phyloP scores from a whole-genome alignment of 2,329 filamentous ascomycete genomes.

The Neonectria neomacrospora region DNA sequence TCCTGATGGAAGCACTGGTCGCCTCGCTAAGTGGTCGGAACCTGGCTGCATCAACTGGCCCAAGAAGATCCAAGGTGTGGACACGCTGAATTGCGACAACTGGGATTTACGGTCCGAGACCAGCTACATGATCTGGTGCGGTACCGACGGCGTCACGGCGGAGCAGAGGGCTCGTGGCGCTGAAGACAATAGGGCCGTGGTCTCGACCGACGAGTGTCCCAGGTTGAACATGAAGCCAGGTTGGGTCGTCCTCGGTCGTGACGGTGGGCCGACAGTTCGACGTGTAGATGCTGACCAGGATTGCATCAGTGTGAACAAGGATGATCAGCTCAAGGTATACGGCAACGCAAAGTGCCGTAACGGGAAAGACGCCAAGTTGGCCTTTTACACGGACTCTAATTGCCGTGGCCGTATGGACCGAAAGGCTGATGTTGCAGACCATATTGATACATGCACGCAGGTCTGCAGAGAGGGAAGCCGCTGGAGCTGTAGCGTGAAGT shows the following conservation, averaged over 20 bases:
- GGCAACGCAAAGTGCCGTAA: conserved; percentile 1
- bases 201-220: conserved; percentile 2
- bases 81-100: conserved; percentile 12
- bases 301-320: background rate
- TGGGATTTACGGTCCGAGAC: conserved; percentile 1
- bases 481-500: background rate
- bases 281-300: conserved; percentile 6
- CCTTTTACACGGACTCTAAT: background rate
- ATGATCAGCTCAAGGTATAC: conserved; percentile 3
- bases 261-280: background rate
- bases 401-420: background rate
- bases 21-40: conserved; percentile 1
- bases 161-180: background rate
- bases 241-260: conserved; percentile 3
- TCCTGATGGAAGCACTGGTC: background rate
- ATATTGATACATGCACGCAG: conserved; percentile 2
- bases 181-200: background rate
- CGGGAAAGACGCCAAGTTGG: conserved; percentile 1
- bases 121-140: conserved; percentile 21
- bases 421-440: background rate
- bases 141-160: background rate
- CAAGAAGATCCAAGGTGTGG: conserved; percentile 1
- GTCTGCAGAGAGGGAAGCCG: background rate
- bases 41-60: conserved; percentile 5
- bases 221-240: conserved; percentile 5